These are phyloP conservation scores for Russula earlei DNA, from an alignment of 768 basidiomycete genomes.

Conservation along the genomic window DNA sequence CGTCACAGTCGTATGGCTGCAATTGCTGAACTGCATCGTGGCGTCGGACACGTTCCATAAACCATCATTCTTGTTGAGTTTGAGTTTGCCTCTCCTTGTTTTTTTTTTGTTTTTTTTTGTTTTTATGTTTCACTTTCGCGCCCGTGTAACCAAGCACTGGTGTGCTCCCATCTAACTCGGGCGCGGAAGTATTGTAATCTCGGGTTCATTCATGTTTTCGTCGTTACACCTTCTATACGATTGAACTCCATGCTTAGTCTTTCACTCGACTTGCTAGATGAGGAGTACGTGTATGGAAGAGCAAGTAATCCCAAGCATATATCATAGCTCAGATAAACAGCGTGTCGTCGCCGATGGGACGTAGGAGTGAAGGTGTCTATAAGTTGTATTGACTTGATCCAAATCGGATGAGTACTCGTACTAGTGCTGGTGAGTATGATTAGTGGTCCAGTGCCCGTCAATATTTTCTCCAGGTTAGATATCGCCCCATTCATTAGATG, in stretches of 20 bases:
- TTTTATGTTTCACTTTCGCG: slow-evolving; percentile 17
- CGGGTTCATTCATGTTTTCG: slow-evolving; percentile 10
- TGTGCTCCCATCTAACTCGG: slow-evolving; percentile 8
- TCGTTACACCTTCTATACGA: slow-evolving; percentile 5
- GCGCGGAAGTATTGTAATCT: slow-evolving; percentile 14
- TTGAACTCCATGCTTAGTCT: background rate
- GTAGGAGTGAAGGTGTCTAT: background rate
- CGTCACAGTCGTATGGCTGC: slow-evolving; percentile 85
- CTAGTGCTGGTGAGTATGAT: background rate
- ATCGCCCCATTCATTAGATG: background rate
- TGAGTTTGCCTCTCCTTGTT: slow-evolving; percentile 12
- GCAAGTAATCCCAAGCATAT: background rate
- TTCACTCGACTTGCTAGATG: background rate
- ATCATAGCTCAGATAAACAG: background rate
- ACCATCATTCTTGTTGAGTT: slow-evolving; percentile 1
- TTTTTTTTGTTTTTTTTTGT: slow-evolving; percentile 9
- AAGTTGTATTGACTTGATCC: background rate
- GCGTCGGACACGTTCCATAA: background rate
- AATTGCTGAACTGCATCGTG: slow-evolving; percentile 53
- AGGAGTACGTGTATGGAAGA: background rate
- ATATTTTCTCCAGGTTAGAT: background rate
- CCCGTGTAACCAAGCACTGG: slow-evolving; percentile 3
- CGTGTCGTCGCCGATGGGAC: background rate
- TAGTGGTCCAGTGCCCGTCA: background rate
- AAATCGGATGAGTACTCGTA: too few species aligned